These are phyloP conservation scores for Lanzia echinophila DNA, from an alignment of 2,329 filamentous ascomycete species.

Conservation along the genomic window DNA sequence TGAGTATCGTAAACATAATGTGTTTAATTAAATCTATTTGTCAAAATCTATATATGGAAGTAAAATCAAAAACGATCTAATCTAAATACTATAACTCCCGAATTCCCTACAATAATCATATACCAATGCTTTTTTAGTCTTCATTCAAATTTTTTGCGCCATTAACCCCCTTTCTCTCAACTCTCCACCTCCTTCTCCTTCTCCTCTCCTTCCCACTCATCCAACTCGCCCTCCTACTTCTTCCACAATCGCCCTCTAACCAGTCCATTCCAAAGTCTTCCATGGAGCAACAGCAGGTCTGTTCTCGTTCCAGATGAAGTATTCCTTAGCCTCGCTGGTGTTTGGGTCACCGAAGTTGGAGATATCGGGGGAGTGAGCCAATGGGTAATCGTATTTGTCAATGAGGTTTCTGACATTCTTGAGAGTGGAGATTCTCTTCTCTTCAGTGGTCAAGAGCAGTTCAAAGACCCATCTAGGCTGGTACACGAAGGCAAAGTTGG, in stretches of 20 bases:
- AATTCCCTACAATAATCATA: too few species aligned
- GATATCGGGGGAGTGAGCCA: background rate
- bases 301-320: background rate
- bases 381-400: background rate
- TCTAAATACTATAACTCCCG: too few species aligned
- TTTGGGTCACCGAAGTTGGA: background rate
- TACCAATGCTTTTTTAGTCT: too few species aligned
- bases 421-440: background rate
- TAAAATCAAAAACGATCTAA: too few species aligned
- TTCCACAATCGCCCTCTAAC: background rate
- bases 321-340: background rate
- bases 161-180: too few species aligned
- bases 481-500: background rate
- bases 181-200: too few species aligned
- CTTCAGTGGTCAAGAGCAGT: background rate
- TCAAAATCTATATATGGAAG: too few species aligned
- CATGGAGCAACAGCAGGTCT: background rate
- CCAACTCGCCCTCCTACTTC: too few species aligned
- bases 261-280: background rate
- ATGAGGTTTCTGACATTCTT: background rate
- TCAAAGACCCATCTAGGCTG: slow-evolving; percentile 1
- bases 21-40: too few species aligned
- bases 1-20: too few species aligned
- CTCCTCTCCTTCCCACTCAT: too few species aligned
- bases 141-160: too few species aligned